Evolutionary conservation across 805 yeast genomes (phyloP).

Genomic region (Yarrowia deformans): DNA sequence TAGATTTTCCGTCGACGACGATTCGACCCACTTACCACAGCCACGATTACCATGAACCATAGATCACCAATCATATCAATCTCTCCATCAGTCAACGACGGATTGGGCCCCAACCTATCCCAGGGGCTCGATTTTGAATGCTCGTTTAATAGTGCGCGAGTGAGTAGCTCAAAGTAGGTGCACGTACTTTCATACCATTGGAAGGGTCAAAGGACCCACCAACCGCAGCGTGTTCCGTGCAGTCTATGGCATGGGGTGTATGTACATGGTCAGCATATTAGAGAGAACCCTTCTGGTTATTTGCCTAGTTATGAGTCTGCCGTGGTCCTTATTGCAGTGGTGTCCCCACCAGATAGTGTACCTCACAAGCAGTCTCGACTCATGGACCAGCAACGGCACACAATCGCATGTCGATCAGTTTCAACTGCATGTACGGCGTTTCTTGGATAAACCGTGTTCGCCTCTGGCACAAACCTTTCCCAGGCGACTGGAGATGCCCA

Average conservation of each 20-base stretch:
- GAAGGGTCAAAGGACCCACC: not conserved
- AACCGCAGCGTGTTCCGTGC: not conserved
- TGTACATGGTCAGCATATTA: not conserved
- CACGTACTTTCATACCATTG: slow-evolving; percentile 13
- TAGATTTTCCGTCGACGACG: not conserved
- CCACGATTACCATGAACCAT: not conserved
- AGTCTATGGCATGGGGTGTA: not conserved
- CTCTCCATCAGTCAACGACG: not conserved
- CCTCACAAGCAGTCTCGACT: too few relatives aligned
- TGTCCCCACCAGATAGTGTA: too few relatives aligned
- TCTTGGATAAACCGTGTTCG: not conserved
- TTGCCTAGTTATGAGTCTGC: too few relatives aligned
- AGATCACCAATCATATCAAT: slow-evolving; percentile 6
- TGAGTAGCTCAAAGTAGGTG: not conserved
- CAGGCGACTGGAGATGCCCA: not conserved
- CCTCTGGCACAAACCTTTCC: not conserved
- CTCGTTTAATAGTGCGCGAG: not conserved
- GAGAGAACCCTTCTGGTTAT: slow-evolving; percentile 8
- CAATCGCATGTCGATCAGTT: slow-evolving; percentile 11
- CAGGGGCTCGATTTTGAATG: not conserved
- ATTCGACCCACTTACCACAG: not conserved
- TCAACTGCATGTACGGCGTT: slow-evolving; percentile 5
- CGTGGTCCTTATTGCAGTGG: too few relatives aligned
- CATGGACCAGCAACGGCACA: not conserved
- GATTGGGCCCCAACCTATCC: not conserved